Evolutionary conservation across 257 asterid species (phyloP).

Genomic region (Hygrophila difformis): DNA sequence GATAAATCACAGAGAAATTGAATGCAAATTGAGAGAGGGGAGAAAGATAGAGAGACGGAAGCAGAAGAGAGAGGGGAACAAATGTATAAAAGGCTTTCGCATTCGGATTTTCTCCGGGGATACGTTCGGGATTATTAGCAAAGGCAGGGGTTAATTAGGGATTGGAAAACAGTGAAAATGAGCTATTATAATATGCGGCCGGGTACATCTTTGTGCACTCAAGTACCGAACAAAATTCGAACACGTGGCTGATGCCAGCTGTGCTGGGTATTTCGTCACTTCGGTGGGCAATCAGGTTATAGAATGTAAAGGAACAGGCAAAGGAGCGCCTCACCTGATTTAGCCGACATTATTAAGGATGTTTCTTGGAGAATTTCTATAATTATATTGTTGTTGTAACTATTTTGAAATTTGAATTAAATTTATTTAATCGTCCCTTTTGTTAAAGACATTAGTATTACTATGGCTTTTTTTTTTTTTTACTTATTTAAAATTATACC

Average conservation of each 20-base stretch:
- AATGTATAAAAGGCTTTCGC: constrained; percentile 15
- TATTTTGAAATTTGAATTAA: too few species aligned
- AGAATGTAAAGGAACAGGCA: background rate
- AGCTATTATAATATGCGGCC: background rate
- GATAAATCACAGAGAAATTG: constrained; percentile 27
- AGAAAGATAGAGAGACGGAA: constrained; percentile 7
- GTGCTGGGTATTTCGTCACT: background rate
- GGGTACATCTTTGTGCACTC: background rate
- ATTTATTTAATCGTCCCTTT: too few species aligned
- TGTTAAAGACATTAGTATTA: too few species aligned
- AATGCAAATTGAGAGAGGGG: constrained; percentile 12
- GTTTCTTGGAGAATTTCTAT: background rate
- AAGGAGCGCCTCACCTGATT: constrained; percentile 13
- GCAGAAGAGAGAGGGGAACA: constrained; percentile 16
- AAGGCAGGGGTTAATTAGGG: constrained; percentile 21
- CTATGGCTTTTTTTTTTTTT: too few species aligned
- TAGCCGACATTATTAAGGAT: constrained; percentile 13
- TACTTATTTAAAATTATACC: too few species aligned
- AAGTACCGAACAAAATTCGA: constrained; percentile 11
- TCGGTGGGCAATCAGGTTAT: background rate
- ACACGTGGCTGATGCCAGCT: background rate
- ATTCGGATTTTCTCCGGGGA: constrained; percentile 23
- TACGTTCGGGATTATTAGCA: constrained; percentile 18
- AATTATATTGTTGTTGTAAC: background rate
- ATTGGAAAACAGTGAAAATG: constrained; percentile 2